Base-by-base conservation (phyloP, 2,329 filamentous ascomycete species). In the Sclerotinia nivalis region DNA sequence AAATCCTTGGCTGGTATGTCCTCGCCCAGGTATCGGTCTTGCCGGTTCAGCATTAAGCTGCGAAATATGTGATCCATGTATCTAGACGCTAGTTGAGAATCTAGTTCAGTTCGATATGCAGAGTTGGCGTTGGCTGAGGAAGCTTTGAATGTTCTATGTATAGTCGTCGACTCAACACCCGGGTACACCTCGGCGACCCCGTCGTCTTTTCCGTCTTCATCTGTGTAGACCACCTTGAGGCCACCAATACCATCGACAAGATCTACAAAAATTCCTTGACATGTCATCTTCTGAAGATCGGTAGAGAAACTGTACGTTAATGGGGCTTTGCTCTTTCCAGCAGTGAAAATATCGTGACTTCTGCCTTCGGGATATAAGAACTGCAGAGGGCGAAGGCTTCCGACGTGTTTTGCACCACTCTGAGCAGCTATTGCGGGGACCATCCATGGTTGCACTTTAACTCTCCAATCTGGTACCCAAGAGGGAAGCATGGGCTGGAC, bases 381-480 rank as follows among this genome's bases (percentile, higher is more conserved):
- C 0, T 12, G 3, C 3, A 50, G 8, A 43, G 67, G 71, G 9
- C 69, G 69, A 67, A 69, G 50, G 25, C 69, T 74, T 31, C 69
- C 69, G 54, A 69, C 69, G n/a, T 66, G 59, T 6, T 43, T 34
- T 25, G 43, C 37, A 13, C 49, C 67, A 34, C 52, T 69, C 28
- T 72, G 72, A 49, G 28, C 56, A 40, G 56, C 70, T 58, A 69
- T 73, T 20, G 54, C 60, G 18, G 71, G 70, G 31, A 72, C 56
- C 15, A 66, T 70, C 59, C 47, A 64, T 13, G 54, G 61, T n/a
- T 50, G 40, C 22, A 59, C 60, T 10, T 55, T 18, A 20, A 58
- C 65, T 69, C 71, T 72, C 73, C 72, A 74, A 54, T 74, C 71
- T 6, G 71, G 72, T 12, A 71, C 68, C 73, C 72, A 74, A 13